Evolutionary conservation across 345 rosid species (phyloP).

Genomic region (Euphorbia tirucalli): DNA sequence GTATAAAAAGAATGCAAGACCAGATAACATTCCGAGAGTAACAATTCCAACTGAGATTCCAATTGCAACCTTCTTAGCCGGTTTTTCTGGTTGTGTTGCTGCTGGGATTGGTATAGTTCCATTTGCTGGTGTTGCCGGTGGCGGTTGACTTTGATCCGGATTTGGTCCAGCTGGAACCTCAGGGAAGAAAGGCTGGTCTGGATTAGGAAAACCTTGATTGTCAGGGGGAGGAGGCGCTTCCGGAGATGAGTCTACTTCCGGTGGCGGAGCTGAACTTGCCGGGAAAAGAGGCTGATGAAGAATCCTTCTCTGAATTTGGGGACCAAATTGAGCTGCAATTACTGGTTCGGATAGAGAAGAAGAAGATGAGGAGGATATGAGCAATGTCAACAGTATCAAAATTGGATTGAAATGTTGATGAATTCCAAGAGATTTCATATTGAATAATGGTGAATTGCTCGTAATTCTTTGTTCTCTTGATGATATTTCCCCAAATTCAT

Average conservation of each 20-base stretch:
- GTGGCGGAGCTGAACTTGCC: slow-evolving; percentile 52
- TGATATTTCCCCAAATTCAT: slow-evolving; percentile 48
- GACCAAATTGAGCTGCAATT: background rate
- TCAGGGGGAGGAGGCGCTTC: slow-evolving; percentile 57
- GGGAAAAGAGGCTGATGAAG: slow-evolving; percentile 92
- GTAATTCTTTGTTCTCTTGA: slow-evolving; percentile 20
- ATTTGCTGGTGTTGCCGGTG: slow-evolving; percentile 40
- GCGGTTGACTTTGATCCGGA: slow-evolving; percentile 48
- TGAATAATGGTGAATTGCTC: slow-evolving; percentile 40
- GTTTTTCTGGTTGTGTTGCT: slow-evolving; percentile 67
- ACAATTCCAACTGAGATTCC: slow-evolving; percentile 89
- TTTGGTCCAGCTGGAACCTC: slow-evolving; percentile 56
- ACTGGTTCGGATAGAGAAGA: background rate
- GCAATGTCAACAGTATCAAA: slow-evolving; percentile 15
- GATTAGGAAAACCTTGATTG: slow-evolving; percentile 35
- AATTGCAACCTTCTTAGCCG: slow-evolving; percentile 74
- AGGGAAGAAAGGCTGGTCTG: slow-evolving; percentile 90
- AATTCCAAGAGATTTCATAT: slow-evolving; percentile 44
- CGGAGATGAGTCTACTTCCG: slow-evolving; percentile 26
- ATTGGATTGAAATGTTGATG: slow-evolving; percentile 26
- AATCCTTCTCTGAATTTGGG: slow-evolving; percentile 49
- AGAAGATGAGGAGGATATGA: background rate
- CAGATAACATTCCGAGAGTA: slow-evolving; percentile 89
- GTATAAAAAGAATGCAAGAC: slow-evolving; percentile 79
- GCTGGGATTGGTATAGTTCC: slow-evolving; percentile 65